Evolutionary conservation across 176 grass and related monocot species (phyloP).

Genomic region (Thinopyrum elongatum): DNA sequence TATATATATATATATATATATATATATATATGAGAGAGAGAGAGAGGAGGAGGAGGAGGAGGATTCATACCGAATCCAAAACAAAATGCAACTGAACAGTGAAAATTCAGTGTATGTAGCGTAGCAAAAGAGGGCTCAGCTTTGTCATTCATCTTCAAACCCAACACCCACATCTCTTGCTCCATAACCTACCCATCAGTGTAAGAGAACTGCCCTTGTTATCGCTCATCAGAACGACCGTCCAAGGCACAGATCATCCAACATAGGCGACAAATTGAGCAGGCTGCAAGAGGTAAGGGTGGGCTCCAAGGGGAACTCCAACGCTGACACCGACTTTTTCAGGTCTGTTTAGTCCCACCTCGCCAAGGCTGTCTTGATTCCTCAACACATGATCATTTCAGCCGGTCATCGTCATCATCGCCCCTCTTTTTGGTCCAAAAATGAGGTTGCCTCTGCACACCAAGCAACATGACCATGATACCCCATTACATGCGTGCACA

Average conservation of each 20-base stretch:
- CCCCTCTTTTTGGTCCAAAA: neutral
- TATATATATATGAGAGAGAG: too few relatives aligned
- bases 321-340: too few relatives aligned
- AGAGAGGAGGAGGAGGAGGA: too few relatives aligned
- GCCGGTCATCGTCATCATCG: neutral
- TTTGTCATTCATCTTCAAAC: conserved; percentile 15
- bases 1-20: neutral
- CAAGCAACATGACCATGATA: neutral
- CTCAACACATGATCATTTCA: neutral
- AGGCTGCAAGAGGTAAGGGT: neutral
- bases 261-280: neutral
- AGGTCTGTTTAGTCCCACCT: neutral
- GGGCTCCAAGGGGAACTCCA: neutral
- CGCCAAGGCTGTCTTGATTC: neutral
- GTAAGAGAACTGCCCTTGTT: neutral
- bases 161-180: neutral
- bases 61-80: too few relatives aligned
- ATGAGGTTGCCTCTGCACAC: neutral
- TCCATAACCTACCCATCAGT: neutral
- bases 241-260: neutral
- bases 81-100: too few relatives aligned
- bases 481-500: neutral
- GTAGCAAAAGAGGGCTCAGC: conserved; percentile 16
- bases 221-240: neutral
- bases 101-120: neutral